Evolutionary conservation across 2,329 filamentous ascomycete species (phyloP).

Genomic region (Penicillium italicum): DNA sequence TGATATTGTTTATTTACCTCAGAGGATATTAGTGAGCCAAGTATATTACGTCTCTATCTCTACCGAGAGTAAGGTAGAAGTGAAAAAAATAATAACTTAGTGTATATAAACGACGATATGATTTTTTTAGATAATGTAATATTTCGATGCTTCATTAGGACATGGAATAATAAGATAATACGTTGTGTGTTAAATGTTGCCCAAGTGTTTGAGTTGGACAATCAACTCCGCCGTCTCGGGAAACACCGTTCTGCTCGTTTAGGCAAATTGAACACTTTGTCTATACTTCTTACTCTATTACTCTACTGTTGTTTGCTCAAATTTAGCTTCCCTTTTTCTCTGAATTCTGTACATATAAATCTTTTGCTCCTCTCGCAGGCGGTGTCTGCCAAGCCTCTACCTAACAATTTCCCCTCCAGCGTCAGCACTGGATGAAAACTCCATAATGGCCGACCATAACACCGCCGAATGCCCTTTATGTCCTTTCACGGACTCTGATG

Average conservation of each 20-base stretch:
- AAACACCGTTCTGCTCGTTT: background rate
- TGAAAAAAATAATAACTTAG: no score
- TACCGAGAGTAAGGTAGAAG: background rate
- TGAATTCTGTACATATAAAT: slow-evolving; percentile 2
- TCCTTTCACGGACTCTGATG: slow-evolving; percentile 40
- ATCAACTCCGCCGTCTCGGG: background rate
- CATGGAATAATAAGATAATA: background rate
- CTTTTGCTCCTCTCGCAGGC: background rate
- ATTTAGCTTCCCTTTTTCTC: background rate
- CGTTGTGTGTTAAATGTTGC: background rate
- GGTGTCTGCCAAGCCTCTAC: background rate
- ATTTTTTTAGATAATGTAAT: background rate
- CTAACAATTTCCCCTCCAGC: background rate
- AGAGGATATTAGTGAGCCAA: background rate
- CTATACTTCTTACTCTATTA: background rate
- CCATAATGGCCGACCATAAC: slow-evolving; percentile 20
- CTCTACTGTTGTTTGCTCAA: background rate
- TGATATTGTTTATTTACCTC: background rate
- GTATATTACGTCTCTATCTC: background rate
- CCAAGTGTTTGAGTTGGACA: background rate
- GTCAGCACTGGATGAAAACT: background rate
- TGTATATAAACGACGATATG: no score
- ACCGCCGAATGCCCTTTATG: slow-evolving; percentile 45
- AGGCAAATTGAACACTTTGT: slow-evolving; percentile 3
- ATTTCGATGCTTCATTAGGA: background rate